These are phyloP conservation scores for Leishmania gerbilli DNA, from an alignment of 208 protist genomes.

Conservation along the genomic window DNA sequence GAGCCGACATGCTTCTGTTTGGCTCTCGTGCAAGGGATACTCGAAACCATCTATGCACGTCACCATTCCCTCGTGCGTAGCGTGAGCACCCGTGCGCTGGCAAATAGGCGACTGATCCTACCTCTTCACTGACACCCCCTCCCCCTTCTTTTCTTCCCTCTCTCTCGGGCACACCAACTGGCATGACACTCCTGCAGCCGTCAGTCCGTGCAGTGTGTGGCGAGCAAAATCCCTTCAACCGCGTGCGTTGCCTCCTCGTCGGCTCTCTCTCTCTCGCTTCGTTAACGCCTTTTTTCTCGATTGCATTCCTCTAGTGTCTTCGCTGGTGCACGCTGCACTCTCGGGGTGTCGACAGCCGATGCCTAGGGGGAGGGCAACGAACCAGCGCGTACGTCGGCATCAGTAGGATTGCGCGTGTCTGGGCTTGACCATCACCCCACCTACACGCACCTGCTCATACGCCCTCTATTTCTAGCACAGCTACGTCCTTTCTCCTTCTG, in stretches of 20 bases:
- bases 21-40: not conserved
- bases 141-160: not conserved
- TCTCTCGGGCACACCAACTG: not conserved
- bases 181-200: not conserved
- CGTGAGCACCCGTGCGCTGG: not conserved
- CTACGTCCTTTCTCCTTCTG: not conserved
- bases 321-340: not conserved
- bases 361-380: not conserved
- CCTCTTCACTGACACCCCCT: not conserved
- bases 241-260: not conserved
- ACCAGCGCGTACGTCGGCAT: not conserved
- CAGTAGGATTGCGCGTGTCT: not conserved
- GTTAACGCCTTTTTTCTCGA: not conserved
- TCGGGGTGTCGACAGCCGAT: not conserved
- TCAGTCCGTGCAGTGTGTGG: not conserved
- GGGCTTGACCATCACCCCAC: not conserved
- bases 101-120: not conserved
- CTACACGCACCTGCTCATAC: not conserved
- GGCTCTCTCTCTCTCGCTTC: not conserved
- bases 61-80: no score
- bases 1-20: not conserved
- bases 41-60: not conserved
- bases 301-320: not conserved
- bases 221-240: not conserved
- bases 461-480: not conserved